A percentile compares a stretch with the other conserved stretches of the same genome.
These are phyloP conservation scores for Mucor irregularis DNA, from an alignment of 371 early-diverging fungal species.

Conservation along the genomic window DNA sequence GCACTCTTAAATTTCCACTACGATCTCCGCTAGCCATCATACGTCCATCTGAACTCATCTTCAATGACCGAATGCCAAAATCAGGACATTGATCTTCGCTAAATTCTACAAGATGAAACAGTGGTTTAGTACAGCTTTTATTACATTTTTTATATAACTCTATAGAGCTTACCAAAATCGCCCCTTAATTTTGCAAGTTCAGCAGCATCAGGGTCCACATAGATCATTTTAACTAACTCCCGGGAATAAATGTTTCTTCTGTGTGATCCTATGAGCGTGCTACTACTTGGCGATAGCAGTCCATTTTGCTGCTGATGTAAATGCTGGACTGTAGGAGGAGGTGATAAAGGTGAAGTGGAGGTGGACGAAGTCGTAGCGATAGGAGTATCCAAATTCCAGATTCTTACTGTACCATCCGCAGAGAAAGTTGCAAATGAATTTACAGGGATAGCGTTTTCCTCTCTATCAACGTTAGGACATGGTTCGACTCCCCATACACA, in stretches of 20 bases:
- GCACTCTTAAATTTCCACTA: slow-evolving; percentile 72
- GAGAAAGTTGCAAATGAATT: slow-evolving; percentile 79
- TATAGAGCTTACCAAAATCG: slow-evolving; percentile 31
- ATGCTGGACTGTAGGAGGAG: slow-evolving; percentile 18
- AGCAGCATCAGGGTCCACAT: slow-evolving; percentile 52
- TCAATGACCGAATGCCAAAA: slow-evolving; percentile 70
- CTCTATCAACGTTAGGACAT: slow-evolving; percentile 22
- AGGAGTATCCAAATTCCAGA: slow-evolving; percentile 71
- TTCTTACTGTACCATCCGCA: slow-evolving; percentile 78
- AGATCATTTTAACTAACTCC: slow-evolving; percentile 61
- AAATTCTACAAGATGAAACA: slow-evolving; percentile 15
- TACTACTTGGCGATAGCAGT: slow-evolving; percentile 29
- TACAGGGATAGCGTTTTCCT: slow-evolving; percentile 45
- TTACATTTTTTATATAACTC: too few species aligned
- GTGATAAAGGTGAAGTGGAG: slow-evolving; percentile 16
- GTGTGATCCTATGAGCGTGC: slow-evolving; percentile 24
- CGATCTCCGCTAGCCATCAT: slow-evolving; percentile 80
- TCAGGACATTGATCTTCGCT: slow-evolving; percentile 50
- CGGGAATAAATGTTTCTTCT: slow-evolving; percentile 62
- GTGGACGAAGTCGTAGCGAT: slow-evolving; percentile 19
- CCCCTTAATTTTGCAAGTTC: slow-evolving; percentile 37
- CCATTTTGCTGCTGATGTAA: not conserved
- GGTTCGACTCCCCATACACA: slow-evolving; percentile 85
- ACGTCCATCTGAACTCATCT: slow-evolving; percentile 69
- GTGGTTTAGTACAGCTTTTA: too few species aligned